Evolutionary conservation across 306 rosid genomes (phyloP).

Genomic region (Quercus mongolica): DNA sequence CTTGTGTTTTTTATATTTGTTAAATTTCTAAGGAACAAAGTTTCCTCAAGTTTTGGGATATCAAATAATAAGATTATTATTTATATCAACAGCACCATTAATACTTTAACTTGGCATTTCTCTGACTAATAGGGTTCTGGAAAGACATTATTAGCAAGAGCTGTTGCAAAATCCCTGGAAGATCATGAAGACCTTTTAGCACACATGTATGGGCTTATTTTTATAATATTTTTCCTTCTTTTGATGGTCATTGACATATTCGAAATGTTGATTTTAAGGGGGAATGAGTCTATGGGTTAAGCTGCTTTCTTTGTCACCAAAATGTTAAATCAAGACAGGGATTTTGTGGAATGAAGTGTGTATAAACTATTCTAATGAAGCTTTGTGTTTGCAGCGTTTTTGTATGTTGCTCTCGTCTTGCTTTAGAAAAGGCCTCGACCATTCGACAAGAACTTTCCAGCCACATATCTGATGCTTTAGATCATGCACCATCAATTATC

Average conservation of each 20-base stretch:
- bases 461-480: slow-evolving; percentile 73
- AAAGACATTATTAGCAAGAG: slow-evolving; percentile 73
- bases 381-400: slow-evolving; percentile 53
- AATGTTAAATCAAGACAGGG: slow-evolving; percentile 6
- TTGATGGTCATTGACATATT: background rate
- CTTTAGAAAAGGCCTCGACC: slow-evolving; percentile 63
- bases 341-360: slow-evolving; percentile 14
- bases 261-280: background rate
- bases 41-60: background rate
- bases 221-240: slow-evolving; percentile 9
- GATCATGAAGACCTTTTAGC: slow-evolving; percentile 61
- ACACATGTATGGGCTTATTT: slow-evolving; percentile 59
- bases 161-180: slow-evolving; percentile 70
- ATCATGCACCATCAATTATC: slow-evolving; percentile 88
- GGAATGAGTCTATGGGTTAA: background rate
- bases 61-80: background rate
- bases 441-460: slow-evolving; percentile 64
- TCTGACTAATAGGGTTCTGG: slow-evolving; percentile 78
- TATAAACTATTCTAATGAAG: slow-evolving; percentile 8
- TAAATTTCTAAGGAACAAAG: background rate
- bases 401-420: slow-evolving; percentile 76
- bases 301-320: background rate
- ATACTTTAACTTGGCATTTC: background rate
- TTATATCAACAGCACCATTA: background rate
- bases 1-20: background rate